Conservation (phyloP, 495 filamentous ascomycete species). For the Neurospora terricola region DNA sequence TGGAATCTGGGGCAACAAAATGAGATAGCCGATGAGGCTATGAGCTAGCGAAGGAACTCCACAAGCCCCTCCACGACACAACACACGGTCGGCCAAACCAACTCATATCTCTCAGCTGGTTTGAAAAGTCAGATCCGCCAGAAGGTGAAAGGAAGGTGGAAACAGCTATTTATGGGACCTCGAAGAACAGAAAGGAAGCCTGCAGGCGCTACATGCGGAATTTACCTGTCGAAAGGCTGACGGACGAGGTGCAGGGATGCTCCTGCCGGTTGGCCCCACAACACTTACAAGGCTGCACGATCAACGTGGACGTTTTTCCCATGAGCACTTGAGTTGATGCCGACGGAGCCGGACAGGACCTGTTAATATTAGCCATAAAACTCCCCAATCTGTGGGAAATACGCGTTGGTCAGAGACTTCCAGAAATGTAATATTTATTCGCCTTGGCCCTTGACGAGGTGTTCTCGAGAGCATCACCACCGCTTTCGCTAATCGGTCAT, state of each 20-base stretch:
- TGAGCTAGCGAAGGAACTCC: too few relatives aligned
- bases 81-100: too few relatives aligned
- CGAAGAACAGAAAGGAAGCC: too few relatives aligned
- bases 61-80: too few relatives aligned
- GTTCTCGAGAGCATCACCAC: not conserved
- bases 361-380: not conserved
- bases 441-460: not conserved
- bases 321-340: not conserved
- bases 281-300: not conserved
- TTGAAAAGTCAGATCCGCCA: too few relatives aligned
- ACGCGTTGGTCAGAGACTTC: not conserved
- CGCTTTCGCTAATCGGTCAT: not conserved
- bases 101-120: too few relatives aligned
- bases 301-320: not conserved
- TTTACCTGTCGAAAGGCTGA: not conserved
- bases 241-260: not conserved
- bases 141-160: too few relatives aligned
- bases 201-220: not conserved
- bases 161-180: too few relatives aligned
- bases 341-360: not conserved
- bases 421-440: not conserved
- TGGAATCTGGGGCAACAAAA: too few relatives aligned
- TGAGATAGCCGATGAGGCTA: too few relatives aligned
- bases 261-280: not conserved
- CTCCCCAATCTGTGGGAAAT: not conserved